Base-by-base conservation (phyloP, 306 rosid species). In the Castanea crenata region DNA sequence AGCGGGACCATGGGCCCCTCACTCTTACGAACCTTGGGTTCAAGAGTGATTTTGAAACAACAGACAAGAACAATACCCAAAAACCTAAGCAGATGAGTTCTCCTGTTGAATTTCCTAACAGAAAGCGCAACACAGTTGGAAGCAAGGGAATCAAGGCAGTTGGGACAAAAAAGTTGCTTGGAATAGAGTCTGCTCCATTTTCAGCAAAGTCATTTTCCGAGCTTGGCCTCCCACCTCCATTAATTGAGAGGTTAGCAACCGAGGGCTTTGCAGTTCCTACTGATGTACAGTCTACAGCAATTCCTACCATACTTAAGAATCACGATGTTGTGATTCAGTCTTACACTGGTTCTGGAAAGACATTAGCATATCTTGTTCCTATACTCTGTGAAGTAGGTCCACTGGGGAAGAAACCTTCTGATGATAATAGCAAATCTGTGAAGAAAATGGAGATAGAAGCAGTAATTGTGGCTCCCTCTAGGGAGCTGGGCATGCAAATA, bases 401-500 rank as follows among this genome's bases (percentile, higher is more conserved):
- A 0, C 78, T 94, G 51, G 89, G 77, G 84, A 79, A 34, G 55
- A 78, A 71, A 55, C 1, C 63, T 82, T 62, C 83, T 34, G 81
- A 63, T 79, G 76, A 58, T 55, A 61, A 62, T 23, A 87, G 84
- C 19, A 91, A 84, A 69, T 2, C 55, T 52, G 92, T 81, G 78
- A 90, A 80, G 86, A 92, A 88, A 69, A 81, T 87, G 74, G 98
- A 96, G 55, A 86, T 94, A 10, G 93, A 92, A 80, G 99, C 94
- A 10, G 90, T 92, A 27, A 74, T 95, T 80, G 87, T 95, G 81
- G 99, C 98, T 78, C 99, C 99, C 68, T 95, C 99, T 29, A 91
- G 99, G 83, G 99, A 95, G 86, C 86, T 95, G 68, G 97, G 91
- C n/a, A 95, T 92, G 99, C 99, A 95, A 81, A 95, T 92, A 71